Evolutionary conservation across 2,329 filamentous ascomycete genomes (phyloP).

Genomic region (Pseudodiploospora longispora): DNA sequence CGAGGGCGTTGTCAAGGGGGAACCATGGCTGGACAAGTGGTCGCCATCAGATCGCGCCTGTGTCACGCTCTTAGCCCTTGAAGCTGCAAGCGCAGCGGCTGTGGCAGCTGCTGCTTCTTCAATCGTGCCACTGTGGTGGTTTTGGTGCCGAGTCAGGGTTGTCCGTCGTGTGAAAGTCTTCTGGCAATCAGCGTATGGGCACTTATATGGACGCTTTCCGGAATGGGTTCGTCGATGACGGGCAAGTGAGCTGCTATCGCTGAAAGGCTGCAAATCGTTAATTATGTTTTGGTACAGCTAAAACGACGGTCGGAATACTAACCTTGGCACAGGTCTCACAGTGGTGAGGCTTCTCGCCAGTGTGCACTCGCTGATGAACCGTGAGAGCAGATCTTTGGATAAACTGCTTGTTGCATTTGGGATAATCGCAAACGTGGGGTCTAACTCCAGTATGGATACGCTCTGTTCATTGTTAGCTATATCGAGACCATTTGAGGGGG

Average conservation of each 20-base stretch:
- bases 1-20: conserved; percentile 72
- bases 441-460: conserved; percentile 89
- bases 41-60: conserved; percentile 61
- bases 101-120: conserved; percentile 89
- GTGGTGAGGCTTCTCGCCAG: conserved; percentile 96
- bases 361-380: conserved; percentile 91
- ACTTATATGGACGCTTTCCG: conserved; percentile 93
- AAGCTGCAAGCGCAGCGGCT: conserved; percentile 68
- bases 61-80: conserved; percentile 30
- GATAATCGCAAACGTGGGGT: conserved; percentile 86
- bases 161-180: conserved; percentile 97
- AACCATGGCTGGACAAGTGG: conserved; percentile 62
- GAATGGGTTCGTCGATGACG: conserved; percentile 92
- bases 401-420: conserved; percentile 87
- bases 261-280: conserved; percentile 58
- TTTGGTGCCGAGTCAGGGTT: conserved; percentile 90
- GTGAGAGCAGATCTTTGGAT: conserved; percentile 95
- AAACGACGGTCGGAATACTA: conserved; percentile 20
- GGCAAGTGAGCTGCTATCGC: conserved; percentile 89
- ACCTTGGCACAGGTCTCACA: conserved; percentile 97
- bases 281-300: not conserved
- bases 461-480: conserved; percentile 50
- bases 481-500: not conserved
- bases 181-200: conserved; percentile 92
- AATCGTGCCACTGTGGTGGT: conserved; percentile 89